phyloP scores from a whole-genome alignment of 2,329 filamentous ascomycete species.

The Xylariaceae sp. region DNA sequence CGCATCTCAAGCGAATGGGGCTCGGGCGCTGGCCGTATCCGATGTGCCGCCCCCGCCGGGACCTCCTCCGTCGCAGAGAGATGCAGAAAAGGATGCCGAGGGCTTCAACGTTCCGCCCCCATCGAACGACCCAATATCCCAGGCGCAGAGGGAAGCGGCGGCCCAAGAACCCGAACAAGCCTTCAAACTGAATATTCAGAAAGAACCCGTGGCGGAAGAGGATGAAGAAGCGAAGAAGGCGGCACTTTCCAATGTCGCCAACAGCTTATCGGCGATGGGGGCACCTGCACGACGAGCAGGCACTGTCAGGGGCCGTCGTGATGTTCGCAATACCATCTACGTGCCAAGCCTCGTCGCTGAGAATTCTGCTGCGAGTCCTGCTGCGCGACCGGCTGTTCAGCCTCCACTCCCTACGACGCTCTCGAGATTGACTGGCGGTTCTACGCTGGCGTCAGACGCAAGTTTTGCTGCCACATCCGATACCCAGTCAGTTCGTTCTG shows the following conservation, averaged over 20 bases:
- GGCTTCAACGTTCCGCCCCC: conserved; percentile 69
- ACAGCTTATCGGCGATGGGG: conserved; percentile 59
- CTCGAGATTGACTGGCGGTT: conserved; percentile 43
- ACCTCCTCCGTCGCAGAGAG: conserved; percentile 43
- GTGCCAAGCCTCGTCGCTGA: conserved; percentile 47
- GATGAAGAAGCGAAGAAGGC: conserved; percentile 68
- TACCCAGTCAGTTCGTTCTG: conserved; percentile 85
- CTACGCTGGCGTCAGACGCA: conserved; percentile 57
- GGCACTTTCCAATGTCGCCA: conserved; percentile 69
- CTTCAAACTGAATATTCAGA: conserved; percentile 76
- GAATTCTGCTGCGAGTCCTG: conserved; percentile 18
- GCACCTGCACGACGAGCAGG: conserved; percentile 64
- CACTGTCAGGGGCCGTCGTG: conserved; percentile 80
- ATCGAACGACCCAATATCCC: conserved; percentile 60
- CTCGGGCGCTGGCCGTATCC: conserved; percentile 42
- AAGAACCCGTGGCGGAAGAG: conserved; percentile 71
- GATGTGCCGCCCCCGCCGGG: conserved; percentile 48
- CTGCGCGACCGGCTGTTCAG: conserved; percentile 26
- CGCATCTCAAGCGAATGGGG: conserved; percentile 42
- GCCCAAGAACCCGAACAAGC: conserved; percentile 57
- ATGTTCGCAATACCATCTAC: conserved; percentile 88
- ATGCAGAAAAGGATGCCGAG: conserved; percentile 59
- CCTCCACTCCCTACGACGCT: conserved; percentile 34
- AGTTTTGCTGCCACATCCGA: conserved; percentile 62
- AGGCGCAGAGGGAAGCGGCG: conserved; percentile 63